Base-by-base conservation (phyloP, 2,329 filamentous ascomycete genomes). In the Aspergillus uvarum region DNA sequence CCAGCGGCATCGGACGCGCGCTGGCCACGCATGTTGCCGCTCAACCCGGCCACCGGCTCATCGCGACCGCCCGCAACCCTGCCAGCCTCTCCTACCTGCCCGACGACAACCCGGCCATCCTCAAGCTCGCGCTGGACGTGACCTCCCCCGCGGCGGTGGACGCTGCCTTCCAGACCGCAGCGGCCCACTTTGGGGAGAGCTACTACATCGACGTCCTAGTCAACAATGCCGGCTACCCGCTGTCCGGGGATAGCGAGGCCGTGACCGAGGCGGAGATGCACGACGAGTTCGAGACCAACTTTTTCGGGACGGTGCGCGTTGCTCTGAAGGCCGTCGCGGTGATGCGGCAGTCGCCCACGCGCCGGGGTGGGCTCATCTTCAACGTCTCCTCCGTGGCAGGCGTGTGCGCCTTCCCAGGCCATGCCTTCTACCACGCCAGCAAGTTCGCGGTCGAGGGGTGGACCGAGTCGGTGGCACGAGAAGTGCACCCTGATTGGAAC, bases 401-500 rank as follows among this genome's bases (percentile, higher is more conserved):
- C 5, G 47, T 62, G 4, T 51, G 57, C 14, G 63, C 58, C 53
- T 35, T 70, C 68, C 58, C 60, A 57, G 56, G 68, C 12, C 50
- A 56, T 56, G 56, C 63, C 50, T 66, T 58, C 38, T 62, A 63
- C 19, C 59, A 69, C 56, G 65, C 63, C 12, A 62, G 68, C 8
- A 68, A 68, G 32, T 67, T 64, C 38, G 67, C 66, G 3, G 50
- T 69, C 7, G 66, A 68, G 51, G 67, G 67, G 2, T 69, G 58
- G 19, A 62, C 60, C 3, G 65, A 67, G 42, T 62, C 67, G 2
- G 56, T 69, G 7, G 63, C 67, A 4, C 55, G 56, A n/a, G 67
- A 69, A 47, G 55, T 69, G 56, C 47, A 65, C 7, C 56, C 61
- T 1, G 59, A 62, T 8, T 69, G 67, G 67, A 69, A 67, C 21